Percentiles rank a stretch among this genome's conserved stretches.
Conservation (phyloP, 345 rosid genomes). For the Salix suchowensis region DNA sequence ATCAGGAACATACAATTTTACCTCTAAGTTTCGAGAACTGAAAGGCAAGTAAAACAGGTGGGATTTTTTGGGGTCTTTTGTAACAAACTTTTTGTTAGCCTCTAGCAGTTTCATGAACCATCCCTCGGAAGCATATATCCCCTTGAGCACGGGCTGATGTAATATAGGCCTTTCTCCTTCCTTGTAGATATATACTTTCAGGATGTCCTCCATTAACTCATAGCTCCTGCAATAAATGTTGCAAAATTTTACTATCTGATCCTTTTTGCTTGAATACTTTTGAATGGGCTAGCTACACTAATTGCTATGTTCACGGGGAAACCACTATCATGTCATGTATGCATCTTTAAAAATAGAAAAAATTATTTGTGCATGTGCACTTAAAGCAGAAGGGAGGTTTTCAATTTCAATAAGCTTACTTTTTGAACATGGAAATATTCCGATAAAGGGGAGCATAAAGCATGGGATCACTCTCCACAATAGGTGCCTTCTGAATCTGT, state of each 20-base stretch:
- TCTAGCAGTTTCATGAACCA: slow-evolving; percentile 93
- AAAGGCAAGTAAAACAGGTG: slow-evolving; percentile 90
- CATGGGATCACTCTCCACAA: slow-evolving; percentile 35
- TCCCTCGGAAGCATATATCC: slow-evolving; percentile 97
- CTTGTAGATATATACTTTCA: slow-evolving; percentile 74
- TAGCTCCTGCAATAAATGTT: slow-evolving; percentile 64
- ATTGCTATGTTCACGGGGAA: not conserved
- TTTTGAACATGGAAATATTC: slow-evolving; percentile 73
- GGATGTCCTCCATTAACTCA: slow-evolving; percentile 77
- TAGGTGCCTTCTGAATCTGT: slow-evolving; percentile 62
- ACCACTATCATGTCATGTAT: not conserved
- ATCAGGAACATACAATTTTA: slow-evolving; percentile 57
- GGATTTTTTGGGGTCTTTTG: slow-evolving; percentile 57
- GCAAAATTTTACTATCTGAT: not conserved
- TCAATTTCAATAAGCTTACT: slow-evolving; percentile 28
- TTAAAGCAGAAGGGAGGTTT: not conserved
- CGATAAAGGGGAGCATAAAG: slow-evolving; percentile 68
- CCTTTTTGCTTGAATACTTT: not conserved
- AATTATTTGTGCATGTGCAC: not conserved
- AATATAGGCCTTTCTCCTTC: slow-evolving; percentile 81
- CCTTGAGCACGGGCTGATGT: slow-evolving; percentile 65
- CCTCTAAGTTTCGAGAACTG: slow-evolving; percentile 77
- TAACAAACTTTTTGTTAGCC: slow-evolving; percentile 58
- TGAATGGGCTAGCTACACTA: not conserved
- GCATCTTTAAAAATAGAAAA: not conserved